Percentiles rank a stretch among this genome's conserved stretches.
phyloP scores from a whole-genome alignment of 1,284 basidiomycete species.

The Inonotus obliquus region DNA sequence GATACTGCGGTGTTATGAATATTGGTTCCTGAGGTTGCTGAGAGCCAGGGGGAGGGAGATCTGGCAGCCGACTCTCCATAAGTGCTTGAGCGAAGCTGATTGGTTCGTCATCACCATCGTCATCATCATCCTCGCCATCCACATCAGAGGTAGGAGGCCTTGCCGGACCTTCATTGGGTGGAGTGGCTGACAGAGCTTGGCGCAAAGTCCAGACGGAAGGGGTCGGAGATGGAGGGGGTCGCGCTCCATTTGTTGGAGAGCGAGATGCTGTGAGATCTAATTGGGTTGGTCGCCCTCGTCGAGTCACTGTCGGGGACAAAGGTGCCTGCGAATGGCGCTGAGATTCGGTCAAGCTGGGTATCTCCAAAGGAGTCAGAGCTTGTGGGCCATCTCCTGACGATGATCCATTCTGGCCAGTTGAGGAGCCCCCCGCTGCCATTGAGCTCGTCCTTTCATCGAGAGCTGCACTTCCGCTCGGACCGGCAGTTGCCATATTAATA shows the following conservation, averaged over 20 bases:
- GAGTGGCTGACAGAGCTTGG: conserved; percentile 42
- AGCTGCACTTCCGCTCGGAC: conserved; percentile 70
- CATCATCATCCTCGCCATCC: conserved; percentile 37
- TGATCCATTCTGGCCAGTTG: background rate
- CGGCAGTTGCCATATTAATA: conserved; percentile 73
- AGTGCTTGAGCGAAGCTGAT: conserved; percentile 70
- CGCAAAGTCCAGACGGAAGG: conserved; percentile 60
- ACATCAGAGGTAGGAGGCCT: conserved; percentile 27
- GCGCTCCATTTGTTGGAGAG: conserved; percentile 27
- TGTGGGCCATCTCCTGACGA: background rate
- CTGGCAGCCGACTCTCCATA: conserved; percentile 70
- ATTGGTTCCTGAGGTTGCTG: conserved; percentile 62
- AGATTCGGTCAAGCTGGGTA: conserved; percentile 3
- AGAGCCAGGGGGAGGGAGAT: conserved; percentile 66
- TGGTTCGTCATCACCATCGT: conserved; percentile 49
- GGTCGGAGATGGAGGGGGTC: conserved; percentile 48
- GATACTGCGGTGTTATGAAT: conserved; percentile 28
- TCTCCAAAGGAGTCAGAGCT: conserved; percentile 1
- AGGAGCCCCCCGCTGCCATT: background rate
- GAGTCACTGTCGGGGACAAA: conserved; percentile 4
- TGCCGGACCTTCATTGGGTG: conserved; percentile 16
- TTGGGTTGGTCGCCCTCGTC: conserved; percentile 20
- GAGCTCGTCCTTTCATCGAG: conserved; percentile 78
- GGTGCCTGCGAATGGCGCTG: conserved; percentile 5
- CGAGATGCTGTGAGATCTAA: conserved; percentile 18